Percentiles rank a stretch among this genome's conserved stretches.
phyloP scores from a whole-genome alignment of 176 grass and related monocot genomes.

The Zoysia pacifica region DNA sequence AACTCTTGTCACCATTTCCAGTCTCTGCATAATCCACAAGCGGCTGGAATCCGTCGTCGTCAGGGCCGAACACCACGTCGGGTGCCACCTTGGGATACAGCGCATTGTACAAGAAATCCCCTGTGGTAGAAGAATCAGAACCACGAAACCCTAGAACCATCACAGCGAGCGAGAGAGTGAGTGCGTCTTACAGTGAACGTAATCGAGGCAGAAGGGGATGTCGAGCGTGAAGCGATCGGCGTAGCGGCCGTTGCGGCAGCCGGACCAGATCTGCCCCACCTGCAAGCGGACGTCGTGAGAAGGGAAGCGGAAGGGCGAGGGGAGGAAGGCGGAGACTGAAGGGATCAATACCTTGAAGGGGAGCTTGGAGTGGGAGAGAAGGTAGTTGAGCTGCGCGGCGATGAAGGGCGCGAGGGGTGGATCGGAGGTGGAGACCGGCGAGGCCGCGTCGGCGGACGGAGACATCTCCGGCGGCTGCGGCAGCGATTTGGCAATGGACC shows the following conservation, averaged over 20 bases:
- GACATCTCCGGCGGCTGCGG: constrained; percentile 47
- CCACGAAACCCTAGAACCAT: constrained; percentile 24
- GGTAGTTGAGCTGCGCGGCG: constrained; percentile 82
- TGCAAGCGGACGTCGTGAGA: constrained; percentile 30
- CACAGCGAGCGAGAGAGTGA: constrained; percentile 8
- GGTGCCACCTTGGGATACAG: constrained; percentile 64
- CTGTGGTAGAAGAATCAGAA: constrained; percentile 52
- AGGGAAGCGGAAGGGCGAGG: not conserved
- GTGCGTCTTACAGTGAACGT: constrained; percentile 71
- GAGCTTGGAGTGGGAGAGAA: constrained; percentile 64
- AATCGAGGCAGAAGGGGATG: constrained; percentile 97
- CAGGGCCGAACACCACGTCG: constrained; percentile 73
- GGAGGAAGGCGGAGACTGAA: too few species aligned
- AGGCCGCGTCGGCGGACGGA: constrained; percentile 28
- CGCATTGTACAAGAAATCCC: constrained; percentile 93
- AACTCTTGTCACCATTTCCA: constrained; percentile 51
- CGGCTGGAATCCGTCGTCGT: constrained; percentile 73
- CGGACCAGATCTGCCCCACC: constrained; percentile 80
- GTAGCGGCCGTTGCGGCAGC: constrained; percentile 60
- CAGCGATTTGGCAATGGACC: constrained; percentile 17
- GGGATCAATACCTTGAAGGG: constrained; percentile 66
- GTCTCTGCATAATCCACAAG: constrained; percentile 37
- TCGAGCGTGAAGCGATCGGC: constrained; percentile 80
- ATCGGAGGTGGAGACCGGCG: constrained; percentile 12
- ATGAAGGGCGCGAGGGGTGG: constrained; percentile 57